These are phyloP conservation scores for Prunus persica DNA, from an alignment of 306 rosid genomes.

Conservation along the genomic window DNA sequence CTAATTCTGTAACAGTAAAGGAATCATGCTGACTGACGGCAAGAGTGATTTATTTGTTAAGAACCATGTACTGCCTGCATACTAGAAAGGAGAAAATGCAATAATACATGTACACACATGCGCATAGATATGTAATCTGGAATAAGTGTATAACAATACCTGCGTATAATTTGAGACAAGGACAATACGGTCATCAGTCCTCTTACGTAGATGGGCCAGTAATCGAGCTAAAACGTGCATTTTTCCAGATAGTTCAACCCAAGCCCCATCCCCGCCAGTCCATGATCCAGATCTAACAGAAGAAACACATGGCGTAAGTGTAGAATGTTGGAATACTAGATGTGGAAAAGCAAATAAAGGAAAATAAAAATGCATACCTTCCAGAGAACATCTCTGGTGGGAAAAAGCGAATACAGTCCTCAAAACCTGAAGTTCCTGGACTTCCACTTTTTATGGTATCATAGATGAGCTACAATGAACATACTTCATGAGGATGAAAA, in stretches of 20 bases:
- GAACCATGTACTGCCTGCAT: neutral
- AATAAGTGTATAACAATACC: conserved; percentile 39
- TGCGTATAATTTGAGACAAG: conserved; percentile 97
- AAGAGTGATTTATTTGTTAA: neutral
- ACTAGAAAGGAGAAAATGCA: neutral
- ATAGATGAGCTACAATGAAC: conserved; percentile 71
- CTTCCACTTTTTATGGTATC: conserved; percentile 78
- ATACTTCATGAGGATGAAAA: conserved; percentile 29
- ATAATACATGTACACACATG: neutral
- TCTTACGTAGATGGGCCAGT: conserved; percentile 75
- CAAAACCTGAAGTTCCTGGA: conserved; percentile 95
- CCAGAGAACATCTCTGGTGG: conserved; percentile 92
- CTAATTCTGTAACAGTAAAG: neutral
- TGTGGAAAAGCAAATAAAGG: conserved; percentile 5
- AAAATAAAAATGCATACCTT: conserved; percentile 48
- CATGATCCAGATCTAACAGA: conserved; percentile 76
- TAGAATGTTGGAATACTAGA: conserved; percentile 1
- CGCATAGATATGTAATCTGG: neutral
- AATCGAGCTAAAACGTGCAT: conserved; percentile 95
- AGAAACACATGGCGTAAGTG: neutral
- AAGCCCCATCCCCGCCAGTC: conserved; percentile 89
- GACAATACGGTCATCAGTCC: conserved; percentile 88
- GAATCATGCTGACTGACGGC: neutral
- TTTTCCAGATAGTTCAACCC: conserved; percentile 97
- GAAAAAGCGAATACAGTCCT: conserved; percentile 86